These are phyloP conservation scores for Daldinia childiae DNA, from an alignment of 495 filamentous ascomycete genomes.

Conservation along the genomic window DNA sequence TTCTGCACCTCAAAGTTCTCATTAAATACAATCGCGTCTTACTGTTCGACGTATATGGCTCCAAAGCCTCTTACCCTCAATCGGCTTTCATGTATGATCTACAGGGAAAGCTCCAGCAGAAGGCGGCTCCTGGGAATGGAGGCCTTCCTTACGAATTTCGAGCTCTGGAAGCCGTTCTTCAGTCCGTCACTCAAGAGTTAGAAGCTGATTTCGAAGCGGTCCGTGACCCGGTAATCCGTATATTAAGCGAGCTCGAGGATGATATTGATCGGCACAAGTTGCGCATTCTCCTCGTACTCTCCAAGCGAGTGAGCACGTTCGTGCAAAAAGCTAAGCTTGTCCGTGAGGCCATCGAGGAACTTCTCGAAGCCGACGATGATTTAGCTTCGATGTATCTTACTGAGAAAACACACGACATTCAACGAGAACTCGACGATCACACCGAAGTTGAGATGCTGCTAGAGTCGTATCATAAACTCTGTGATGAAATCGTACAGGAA, in stretches of 20 bases:
- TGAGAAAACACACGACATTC: conserved; percentile 79
- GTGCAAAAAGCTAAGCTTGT: conserved; percentile 96
- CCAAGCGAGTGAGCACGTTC: conserved; percentile 94
- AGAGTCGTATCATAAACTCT: conserved; percentile 97
- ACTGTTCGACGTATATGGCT: conserved; percentile 94
- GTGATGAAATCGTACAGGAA: conserved; percentile 96
- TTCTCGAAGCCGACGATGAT: conserved; percentile 98
- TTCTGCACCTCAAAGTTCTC: conserved; percentile 90
- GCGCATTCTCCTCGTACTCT: conserved; percentile 87
- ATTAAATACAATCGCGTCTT: conserved; percentile 95
- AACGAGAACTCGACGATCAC: conserved; percentile 85
- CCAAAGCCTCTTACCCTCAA: conserved; percentile 93
- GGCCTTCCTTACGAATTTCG: conserved; percentile 75
- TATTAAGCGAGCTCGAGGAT: conserved; percentile 90
- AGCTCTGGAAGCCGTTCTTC: conserved; percentile 82
- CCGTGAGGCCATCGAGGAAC: conserved; percentile 92
- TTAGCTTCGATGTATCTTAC: conserved; percentile 93
- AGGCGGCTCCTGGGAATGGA: conserved; percentile 59
- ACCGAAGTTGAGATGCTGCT: conserved; percentile 96
- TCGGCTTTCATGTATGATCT: conserved; percentile 96
- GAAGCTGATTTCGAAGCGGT: conserved; percentile 95
- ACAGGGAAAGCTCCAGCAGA: conserved; percentile 68
- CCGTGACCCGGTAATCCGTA: conserved; percentile 86
- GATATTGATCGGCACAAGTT: conserved; percentile 97
- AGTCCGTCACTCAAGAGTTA: conserved; percentile 83